Conservation (phyloP, 331 rosid genomes). For the Malus hybrid region DNA sequence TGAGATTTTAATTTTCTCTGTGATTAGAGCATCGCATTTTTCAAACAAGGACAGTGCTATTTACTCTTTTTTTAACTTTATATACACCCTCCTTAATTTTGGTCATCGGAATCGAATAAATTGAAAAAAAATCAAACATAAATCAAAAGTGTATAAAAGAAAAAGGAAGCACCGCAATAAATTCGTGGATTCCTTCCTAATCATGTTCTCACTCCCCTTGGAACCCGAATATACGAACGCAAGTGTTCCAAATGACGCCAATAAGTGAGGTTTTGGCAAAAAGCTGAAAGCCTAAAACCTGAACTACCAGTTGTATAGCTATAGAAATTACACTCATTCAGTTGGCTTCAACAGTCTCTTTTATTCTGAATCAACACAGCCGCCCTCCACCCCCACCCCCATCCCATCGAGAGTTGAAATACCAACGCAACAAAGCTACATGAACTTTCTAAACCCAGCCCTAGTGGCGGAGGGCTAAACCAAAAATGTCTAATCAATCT, state of each 20-base stretch:
- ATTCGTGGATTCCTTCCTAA: too few relatives aligned
- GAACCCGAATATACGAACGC: too few relatives aligned
- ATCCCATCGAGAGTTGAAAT: background rate
- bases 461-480: background rate
- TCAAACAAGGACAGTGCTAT: too few relatives aligned
- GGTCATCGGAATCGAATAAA: rapidly evolving
- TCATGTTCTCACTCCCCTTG: too few relatives aligned
- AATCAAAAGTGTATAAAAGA: too few relatives aligned
- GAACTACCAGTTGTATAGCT: background rate
- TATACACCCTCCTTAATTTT: rapidly evolving
- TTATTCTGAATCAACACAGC: background rate
- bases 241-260: too few relatives aligned
- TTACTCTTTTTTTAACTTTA: too few relatives aligned
- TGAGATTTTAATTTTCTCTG: too few relatives aligned
- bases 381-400: background rate
- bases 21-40: too few relatives aligned
- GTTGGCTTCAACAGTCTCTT: background rate
- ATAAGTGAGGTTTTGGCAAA: background rate
- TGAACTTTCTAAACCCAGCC: background rate
- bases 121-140: too few relatives aligned
- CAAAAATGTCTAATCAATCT: background rate
- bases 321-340: background rate
- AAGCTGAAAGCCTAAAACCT: background rate
- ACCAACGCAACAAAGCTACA: background rate
- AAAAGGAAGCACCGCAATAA: too few relatives aligned